A percentile compares a stretch with the other conserved stretches of the same genome.
Conservation (phyloP, 164 flowering plant genomes). For the Houttuynia cordata region DNA sequence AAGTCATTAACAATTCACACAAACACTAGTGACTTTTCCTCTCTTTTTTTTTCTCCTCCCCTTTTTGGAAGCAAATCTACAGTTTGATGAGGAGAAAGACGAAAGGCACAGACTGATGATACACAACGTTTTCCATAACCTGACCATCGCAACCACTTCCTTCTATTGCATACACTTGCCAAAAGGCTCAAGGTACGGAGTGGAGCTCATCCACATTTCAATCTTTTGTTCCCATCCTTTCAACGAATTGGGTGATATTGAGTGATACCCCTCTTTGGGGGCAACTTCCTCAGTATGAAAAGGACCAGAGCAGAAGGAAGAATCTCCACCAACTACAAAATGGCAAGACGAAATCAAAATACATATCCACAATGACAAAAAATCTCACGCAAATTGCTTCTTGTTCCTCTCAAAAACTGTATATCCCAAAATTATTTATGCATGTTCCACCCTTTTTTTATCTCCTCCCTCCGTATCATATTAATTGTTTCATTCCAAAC, state of each 20-base stretch:
- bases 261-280: constrained; percentile 80
- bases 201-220: neutral
- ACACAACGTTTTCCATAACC: neutral
- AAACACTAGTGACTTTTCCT: neutral
- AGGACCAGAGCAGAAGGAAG: constrained; percentile 77
- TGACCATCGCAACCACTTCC: neutral
- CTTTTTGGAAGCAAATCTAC: neutral
- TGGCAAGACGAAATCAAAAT: neutral
- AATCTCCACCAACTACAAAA: constrained; percentile 73
- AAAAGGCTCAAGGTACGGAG: neutral
- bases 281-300: constrained; percentile 83
- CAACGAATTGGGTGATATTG: constrained; percentile 82
- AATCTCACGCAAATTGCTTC: too few relatives aligned
- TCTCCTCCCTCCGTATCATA: too few relatives aligned
- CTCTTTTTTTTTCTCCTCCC: neutral
- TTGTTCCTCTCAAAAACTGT: too few relatives aligned
- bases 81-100: neutral
- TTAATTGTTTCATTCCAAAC: too few relatives aligned
- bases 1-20: neutral
- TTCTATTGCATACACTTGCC: neutral
- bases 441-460: too few relatives aligned
- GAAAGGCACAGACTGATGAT: neutral
- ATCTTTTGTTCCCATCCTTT: constrained; percentile 7
- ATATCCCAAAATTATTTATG: too few relatives aligned
- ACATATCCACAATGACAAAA: too few relatives aligned